Evolutionary conservation across 768 basidiomycete species (phyloP), one percentile per base, ranked within the genome.

Genomic region (Grammothele lineata): DNA sequence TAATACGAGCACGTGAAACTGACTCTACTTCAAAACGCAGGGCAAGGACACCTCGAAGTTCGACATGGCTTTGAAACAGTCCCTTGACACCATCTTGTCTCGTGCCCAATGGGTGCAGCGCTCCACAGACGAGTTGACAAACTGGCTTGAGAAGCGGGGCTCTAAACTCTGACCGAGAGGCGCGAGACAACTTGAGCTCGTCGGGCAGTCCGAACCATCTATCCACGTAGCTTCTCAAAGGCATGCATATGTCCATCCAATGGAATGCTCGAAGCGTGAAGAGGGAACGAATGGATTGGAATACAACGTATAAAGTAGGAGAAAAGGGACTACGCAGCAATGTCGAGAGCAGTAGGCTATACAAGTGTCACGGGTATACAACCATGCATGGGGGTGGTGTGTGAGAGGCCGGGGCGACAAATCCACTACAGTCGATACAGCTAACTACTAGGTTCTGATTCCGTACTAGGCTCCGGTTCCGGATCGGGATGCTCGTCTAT

Each of bases 31-130:
- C 17, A 9, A 37, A 42, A 44, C 17, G 18, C 49, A 85, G 80
- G 70, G 70, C 60, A 84, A 80, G 65, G 80, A 88, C 63, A 80
- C 72, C 6, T 78, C 81, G 42, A 85, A 81, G 63, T 89, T 79
- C 66, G 68, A 73, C 53, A 68, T 83, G 60, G 67, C 72, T 2
- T 68, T 91, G 39, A 70, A 75, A 1, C 87, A 92, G 62, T 72
- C 76, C 6, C 54, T 89, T 57, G 91, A 92, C 56, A 72, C 71
- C 2, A 78, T 92, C 54, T 70, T 73, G 5, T 74, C 83, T 1
- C 75, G 75, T 36, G 68, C 72, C 8, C 73, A 71, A 17, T 87
- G 80, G 72, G 71, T 88, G 34, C 35, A 36, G 35, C 35, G 35
- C 17, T 36, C 15, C 9, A 36, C 35, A 7, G 35, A 36, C 12